These are phyloP conservation scores for Pyrenochaeta sp. DNA, from an alignment of 2,329 filamentous ascomycete species.

Conservation along the genomic window DNA sequence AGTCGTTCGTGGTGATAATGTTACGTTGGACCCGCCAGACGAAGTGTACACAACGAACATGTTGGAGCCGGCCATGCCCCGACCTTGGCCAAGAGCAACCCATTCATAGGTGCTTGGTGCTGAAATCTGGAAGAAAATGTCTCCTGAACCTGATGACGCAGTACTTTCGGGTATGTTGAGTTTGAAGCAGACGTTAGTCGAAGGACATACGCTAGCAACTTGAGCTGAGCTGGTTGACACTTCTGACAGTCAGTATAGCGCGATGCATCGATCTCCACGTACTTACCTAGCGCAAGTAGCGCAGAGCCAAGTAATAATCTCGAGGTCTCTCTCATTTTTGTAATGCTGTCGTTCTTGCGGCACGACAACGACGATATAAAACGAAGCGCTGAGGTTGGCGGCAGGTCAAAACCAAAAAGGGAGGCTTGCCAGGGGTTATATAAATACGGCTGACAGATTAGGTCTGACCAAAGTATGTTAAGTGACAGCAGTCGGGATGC, in stretches of 20 bases:
- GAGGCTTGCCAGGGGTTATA: slow-evolving; percentile 9
- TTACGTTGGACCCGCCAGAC: slow-evolving; percentile 61
- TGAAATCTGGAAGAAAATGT: slow-evolving; percentile 66
- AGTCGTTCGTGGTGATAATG: slow-evolving; percentile 61
- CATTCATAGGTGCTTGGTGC: slow-evolving; percentile 62
- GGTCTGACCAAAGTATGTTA: not conserved
- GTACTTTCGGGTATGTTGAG: slow-evolving; percentile 64
- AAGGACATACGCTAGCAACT: slow-evolving; percentile 36
- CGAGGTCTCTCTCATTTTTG: slow-evolving; percentile 19
- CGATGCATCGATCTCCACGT: not conserved
- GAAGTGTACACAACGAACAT: slow-evolving; percentile 68
- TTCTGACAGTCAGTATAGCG: slow-evolving; percentile 24
- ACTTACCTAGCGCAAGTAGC: slow-evolving; percentile 38
- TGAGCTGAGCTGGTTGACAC: slow-evolving; percentile 39
- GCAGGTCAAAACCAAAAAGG: slow-evolving; percentile 8
- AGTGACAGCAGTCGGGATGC: slow-evolving; percentile 4
- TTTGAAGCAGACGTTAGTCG: slow-evolving; percentile 53
- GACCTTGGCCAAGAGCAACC: slow-evolving; percentile 65
- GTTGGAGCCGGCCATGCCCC: slow-evolving; percentile 61
- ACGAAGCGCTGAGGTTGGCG: not conserved
- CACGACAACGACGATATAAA: not conserved
- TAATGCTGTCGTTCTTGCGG: not conserved
- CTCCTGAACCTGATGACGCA: slow-evolving; percentile 58
- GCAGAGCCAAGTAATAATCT: slow-evolving; percentile 23
- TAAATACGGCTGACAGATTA: slow-evolving; percentile 11